Base-by-base conservation (phyloP, 352 stramenopile genomes). In the Globisporangium cederbergense region DNA sequence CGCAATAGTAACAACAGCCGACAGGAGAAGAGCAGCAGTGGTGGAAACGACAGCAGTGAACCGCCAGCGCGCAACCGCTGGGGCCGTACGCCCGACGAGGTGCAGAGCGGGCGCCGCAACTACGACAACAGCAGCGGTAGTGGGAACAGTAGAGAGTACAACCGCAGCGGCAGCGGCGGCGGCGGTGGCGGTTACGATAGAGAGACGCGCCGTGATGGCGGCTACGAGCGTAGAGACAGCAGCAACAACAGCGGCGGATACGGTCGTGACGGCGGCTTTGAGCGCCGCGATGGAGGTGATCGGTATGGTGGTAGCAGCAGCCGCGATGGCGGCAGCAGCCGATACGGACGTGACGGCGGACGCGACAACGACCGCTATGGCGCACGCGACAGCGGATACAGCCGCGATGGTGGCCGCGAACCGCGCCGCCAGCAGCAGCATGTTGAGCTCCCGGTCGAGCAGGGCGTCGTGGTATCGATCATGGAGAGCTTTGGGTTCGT, bases 401-500 rank as follows among this genome's bases (percentile, higher is more conserved):
- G 38, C 10, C 47, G 45, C 30, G 56, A 46, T 9, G 57, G 51
- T 14, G 53, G 68, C 32, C 64, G 72, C 11, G 65, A 68, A 22
- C 34, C 40, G 42, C 47, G 62, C 42, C 55, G 66, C 30, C 67
- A 64, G 10, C 54, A 58, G 8, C 70, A 60, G 59, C 58, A 63
- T 10, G 62, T 63, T 1, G 62, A 76, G 18, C 18, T 76, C 66
- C 71, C 62, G 20, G 59, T 74, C 0, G 75, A 78, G 52, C 75
- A 75, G 59, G 77, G 71, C 42, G 71, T 81, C 20, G 70, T 82
- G 42, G 73, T 81, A 30, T 73, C 76, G 8, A 78, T 87, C 50
- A 82, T 75, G 56, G 78, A 84, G 34, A 83, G 69, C 32, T 87
- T 87, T 54, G 78, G 78, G 47, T 87, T 87, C 58, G 74, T 87